These are phyloP conservation scores for Crithidia mellificae DNA, from an alignment of 208 protist genomes.

Conservation along the genomic window DNA sequence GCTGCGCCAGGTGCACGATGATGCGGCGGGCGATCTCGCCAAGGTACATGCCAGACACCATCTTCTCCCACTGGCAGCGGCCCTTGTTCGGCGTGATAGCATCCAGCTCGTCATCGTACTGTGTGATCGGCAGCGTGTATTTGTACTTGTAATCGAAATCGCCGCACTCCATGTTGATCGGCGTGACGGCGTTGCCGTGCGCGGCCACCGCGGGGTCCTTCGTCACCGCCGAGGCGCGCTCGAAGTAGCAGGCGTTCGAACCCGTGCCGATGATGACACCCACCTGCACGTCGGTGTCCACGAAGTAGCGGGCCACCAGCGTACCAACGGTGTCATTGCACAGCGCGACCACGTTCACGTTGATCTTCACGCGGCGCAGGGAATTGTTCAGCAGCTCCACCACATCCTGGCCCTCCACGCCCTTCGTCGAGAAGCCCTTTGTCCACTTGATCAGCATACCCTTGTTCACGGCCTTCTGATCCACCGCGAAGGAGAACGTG, in stretches of 20 bases:
- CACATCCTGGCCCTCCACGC: slow-evolving; percentile 88
- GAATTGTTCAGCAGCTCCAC: slow-evolving; percentile 81
- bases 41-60: slow-evolving; percentile 91
- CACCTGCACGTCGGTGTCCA: slow-evolving; percentile 61
- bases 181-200: slow-evolving; percentile 47
- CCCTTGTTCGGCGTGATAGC: slow-evolving; percentile 62
- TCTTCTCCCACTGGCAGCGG: slow-evolving; percentile 83
- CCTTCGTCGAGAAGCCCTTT: slow-evolving; percentile 90
- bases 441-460: slow-evolving; percentile 91
- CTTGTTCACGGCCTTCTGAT: slow-evolving; percentile 76
- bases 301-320: slow-evolving; percentile 74
- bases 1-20: slow-evolving; percentile 49
- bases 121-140: slow-evolving; percentile 68
- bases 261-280: slow-evolving; percentile 92
- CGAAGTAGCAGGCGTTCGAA: slow-evolving; percentile 91
- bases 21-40: slow-evolving; percentile 81
- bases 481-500: slow-evolving; percentile 92
- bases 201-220: slow-evolving; percentile 68
- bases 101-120: slow-evolving; percentile 79
- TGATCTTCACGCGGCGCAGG: slow-evolving; percentile 58
- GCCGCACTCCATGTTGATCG: slow-evolving; percentile 93
- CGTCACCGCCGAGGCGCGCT: slow-evolving; percentile 66
- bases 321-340: slow-evolving; percentile 94
- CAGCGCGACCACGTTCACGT: slow-evolving; percentile 84
- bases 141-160: slow-evolving; percentile 88